Base-by-base conservation (phyloP, 768 basidiomycete species). In the Auricularia sp. region DNA sequence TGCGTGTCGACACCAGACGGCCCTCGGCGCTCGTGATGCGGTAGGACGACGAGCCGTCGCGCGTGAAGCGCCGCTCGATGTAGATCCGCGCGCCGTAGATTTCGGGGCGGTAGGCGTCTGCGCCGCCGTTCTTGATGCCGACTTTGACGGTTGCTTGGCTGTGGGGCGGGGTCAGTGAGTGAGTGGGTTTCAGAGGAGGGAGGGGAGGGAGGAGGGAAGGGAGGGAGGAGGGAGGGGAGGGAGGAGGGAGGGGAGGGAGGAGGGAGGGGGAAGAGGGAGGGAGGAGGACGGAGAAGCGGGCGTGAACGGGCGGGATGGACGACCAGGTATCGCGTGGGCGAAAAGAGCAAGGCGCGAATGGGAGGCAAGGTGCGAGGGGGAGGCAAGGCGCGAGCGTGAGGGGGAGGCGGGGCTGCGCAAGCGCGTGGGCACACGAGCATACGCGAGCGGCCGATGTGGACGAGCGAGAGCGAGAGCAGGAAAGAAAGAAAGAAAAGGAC, bases 21-120 rank as follows among this genome's bases (percentile, higher is more conserved):
- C 84, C 85, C 29, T 88, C 83, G 70, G 81, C 84, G 68, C 76
- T 81, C 77, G 83, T 88, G 72, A 98, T 91, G 74, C 88, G 93
- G 87, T 94, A 98, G 0, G 81, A 77, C 0, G 88, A 86, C 2
- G 77, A 73, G 4, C 94, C 93, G 18, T 91, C 87, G 70, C 84
- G 87, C 36, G 82, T 85, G 71, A 98, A 91, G 37, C 80, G 76
- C 54, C 97, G 90, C 21, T 88, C 89, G 71, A 99, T 86, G 61
- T 87, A 77, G 69, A 99, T 97, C 39, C 85, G 85, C 64, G 87
- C 84, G 6, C 94, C 93, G 68, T 93, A 99, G n/a, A 89, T 82
- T 42, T 90, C 82, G 18, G 84, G 89, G 65, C 85, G 86, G 77
- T 82, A 98, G 1, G 96, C 93, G 70, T 97, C 94, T 18, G 88